These are phyloP conservation scores for Amanita rubescens DNA, from an alignment of 768 basidiomycete species.

Conservation along the genomic window DNA sequence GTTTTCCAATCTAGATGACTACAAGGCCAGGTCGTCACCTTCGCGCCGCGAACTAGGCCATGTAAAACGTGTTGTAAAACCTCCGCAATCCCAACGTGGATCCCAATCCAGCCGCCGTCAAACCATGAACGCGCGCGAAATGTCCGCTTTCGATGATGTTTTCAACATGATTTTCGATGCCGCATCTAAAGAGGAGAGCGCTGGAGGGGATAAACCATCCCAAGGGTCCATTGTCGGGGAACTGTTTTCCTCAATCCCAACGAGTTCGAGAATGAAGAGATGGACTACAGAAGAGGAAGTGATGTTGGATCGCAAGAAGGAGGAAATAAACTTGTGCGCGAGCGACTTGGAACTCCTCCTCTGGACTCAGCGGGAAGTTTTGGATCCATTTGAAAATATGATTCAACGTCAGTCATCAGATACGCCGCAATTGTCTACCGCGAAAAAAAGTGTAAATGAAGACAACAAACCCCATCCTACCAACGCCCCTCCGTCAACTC, in stretches of 20 bases:
- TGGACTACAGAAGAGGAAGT: constrained; percentile 47
- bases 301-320: constrained; percentile 60
- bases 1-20: constrained; percentile 36
- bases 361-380: constrained; percentile 64
- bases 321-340: constrained; percentile 61
- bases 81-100: constrained; percentile 11
- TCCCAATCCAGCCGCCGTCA: constrained; percentile 23
- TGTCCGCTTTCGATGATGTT: constrained; percentile 62
- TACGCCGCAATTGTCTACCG: constrained; percentile 37
- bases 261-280: constrained; percentile 39
- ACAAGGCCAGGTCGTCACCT: constrained; percentile 1
- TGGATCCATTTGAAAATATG: constrained; percentile 43
- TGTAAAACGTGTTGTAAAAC: background rate
- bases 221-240: constrained; percentile 29
- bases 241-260: constrained; percentile 48
- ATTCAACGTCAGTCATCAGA: too few species aligned
- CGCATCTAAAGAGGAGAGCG: constrained; percentile 10
- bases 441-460: constrained; percentile 16
- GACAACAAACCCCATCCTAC: constrained; percentile 15
- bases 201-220: background rate
- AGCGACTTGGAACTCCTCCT: constrained; percentile 65
- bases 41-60: background rate
- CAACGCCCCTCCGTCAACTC: background rate
- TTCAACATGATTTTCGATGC: constrained; percentile 65
- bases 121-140: constrained; percentile 63